phyloP scores from a whole-genome alignment of 2,329 filamentous ascomycete genomes.

The Xylariaceae sp. region DNA sequence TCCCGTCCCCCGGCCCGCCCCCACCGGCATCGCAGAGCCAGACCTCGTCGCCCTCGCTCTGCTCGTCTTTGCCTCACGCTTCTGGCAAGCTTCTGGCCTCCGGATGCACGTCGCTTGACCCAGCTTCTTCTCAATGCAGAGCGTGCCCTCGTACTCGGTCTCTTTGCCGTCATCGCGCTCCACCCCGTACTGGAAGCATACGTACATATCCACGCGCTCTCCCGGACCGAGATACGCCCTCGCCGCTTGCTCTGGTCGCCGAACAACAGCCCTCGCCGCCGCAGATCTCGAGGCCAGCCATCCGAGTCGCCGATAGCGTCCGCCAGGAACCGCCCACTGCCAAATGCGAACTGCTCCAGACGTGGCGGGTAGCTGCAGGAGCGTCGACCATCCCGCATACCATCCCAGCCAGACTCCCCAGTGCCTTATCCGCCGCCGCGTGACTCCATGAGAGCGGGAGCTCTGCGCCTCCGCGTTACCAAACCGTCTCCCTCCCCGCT shows the following conservation, averaged over 20 bases:
- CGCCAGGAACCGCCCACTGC: conserved; percentile 13
- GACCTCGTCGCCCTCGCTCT: no score
- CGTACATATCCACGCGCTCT: neutral
- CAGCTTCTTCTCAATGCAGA: conserved; percentile 7
- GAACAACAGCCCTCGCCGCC: conserved; percentile 12
- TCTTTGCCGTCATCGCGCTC: conserved; percentile 10
- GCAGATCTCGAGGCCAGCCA: conserved; percentile 12
- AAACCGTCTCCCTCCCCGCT: conserved; percentile 18
- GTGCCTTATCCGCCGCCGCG: conserved; percentile 30
- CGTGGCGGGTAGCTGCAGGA: conserved; percentile 28
- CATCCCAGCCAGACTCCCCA: conserved; percentile 27
- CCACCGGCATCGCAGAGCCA: no score
- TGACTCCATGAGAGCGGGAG: conserved; percentile 25
- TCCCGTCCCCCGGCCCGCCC: no score
- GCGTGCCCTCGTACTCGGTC: conserved; percentile 11
- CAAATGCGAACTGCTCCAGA: conserved; percentile 30
- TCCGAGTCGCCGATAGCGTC: conserved; percentile 21
- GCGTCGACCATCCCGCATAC: conserved; percentile 29
- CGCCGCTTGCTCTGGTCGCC: conserved; percentile 16
- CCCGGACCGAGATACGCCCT: conserved; percentile 8
- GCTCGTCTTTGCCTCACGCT: no score
- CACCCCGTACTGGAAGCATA: neutral
- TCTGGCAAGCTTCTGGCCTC: no score
- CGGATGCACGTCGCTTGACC: no score
- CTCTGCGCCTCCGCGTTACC: conserved; percentile 22